Evolutionary conservation across 805 yeast species (phyloP).

Genomic region (Candida pseudofarinosa): DNA sequence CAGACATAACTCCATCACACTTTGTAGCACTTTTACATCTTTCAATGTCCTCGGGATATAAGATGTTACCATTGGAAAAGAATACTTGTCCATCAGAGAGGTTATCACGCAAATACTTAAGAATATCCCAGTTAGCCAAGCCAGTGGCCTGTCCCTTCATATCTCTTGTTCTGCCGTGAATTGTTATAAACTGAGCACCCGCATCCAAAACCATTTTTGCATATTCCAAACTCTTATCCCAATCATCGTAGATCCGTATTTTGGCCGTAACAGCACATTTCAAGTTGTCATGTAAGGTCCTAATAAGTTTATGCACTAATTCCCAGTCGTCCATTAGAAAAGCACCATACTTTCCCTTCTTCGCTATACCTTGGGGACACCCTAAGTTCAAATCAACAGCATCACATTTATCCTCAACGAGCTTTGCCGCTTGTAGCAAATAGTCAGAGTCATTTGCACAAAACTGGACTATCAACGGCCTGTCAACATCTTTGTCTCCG

Average conservation of each 20-base stretch:
- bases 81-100: constrained; percentile 78
- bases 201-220: constrained; percentile 87
- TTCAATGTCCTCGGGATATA: constrained; percentile 79
- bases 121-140: constrained; percentile 85
- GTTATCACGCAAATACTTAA: constrained; percentile 72
- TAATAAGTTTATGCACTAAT: constrained; percentile 65
- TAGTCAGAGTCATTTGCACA: constrained; percentile 95
- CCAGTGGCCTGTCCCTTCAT: constrained; percentile 98
- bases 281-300: constrained; percentile 67
- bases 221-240: constrained; percentile 77
- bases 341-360: constrained; percentile 91
- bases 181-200: constrained; percentile 93
- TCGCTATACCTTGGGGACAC: constrained; percentile 97
- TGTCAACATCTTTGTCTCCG: constrained; percentile 63
- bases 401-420: constrained; percentile 80
- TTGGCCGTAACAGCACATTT: constrained; percentile 92
- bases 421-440: constrained; percentile 73
- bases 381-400: constrained; percentile 96
- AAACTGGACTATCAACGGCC: constrained; percentile 91
- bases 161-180: constrained; percentile 94
- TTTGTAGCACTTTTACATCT: constrained; percentile 60
- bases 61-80: constrained; percentile 91
- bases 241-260: constrained; percentile 82
- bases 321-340: constrained; percentile 98
- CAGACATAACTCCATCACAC: constrained; percentile 95